Base-by-base conservation (phyloP, 345 rosid genomes). In the Citrus medica region DNA sequence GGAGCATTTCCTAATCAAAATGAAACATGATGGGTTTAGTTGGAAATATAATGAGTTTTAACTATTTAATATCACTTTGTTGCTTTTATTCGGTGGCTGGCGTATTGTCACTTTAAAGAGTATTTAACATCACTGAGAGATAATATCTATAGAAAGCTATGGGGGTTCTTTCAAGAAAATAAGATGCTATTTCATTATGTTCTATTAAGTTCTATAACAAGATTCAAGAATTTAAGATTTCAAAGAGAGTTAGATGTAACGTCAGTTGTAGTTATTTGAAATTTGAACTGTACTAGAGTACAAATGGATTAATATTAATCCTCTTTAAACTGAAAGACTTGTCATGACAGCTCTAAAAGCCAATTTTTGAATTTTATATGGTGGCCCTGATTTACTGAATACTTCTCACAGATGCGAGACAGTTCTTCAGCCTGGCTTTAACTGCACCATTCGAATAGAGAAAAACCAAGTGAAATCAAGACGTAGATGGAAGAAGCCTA, bases 401-500 rank as follows among this genome's bases (percentile, higher is more conserved):
- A 28, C 19, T n/a, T 80, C 76, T 67, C 64, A 77, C 82, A 92
- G 97, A 80, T 94, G 99, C 48, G 95, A 91, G 86, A 91, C 94
- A 22, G 76, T 90, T 83, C 96, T 96, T 82, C 84, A 86, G 60
- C 94, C 97, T 66, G 97, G 94, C 71, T 77, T 79, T 66, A 92
- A 88, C 82, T 92, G 94, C 88, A 89, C 91, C 0, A 75, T 91
- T 19, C 84, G 92, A 33, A 79, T 92, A 5, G 93, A 92, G 76
- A 96, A 85, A 82, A 86, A 73, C 71, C 67, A 58, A 21, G 69
- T 76, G n/a, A 90, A 83, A 63, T 78, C 83, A 46, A 78, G 78
- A 82, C 78, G 5, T 12, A 81, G 81, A 46, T 33, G 37, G 33
- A 89, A 87, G 80, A 85, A 87, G 76, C 77, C 80, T 9, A 74